A percentile compares a stretch with the other conserved stretches of the same genome.
phyloP scores from a whole-genome alignment of 768 basidiomycete genomes.

The Leccinum variicolor region DNA sequence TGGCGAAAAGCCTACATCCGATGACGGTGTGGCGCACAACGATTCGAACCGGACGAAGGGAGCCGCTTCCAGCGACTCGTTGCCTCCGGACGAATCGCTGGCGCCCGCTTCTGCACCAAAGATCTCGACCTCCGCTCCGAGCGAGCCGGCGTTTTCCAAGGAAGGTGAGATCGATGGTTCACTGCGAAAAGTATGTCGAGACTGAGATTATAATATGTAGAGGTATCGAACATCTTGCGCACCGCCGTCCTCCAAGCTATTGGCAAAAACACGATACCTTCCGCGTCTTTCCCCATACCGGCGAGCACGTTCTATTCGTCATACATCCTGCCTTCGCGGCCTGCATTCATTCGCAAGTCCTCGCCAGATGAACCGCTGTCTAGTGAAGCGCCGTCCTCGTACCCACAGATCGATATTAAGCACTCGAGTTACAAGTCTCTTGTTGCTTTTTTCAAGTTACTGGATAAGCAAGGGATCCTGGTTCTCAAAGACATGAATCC shows the following conservation, averaged over 20 bases:
- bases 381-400: constrained; percentile 26
- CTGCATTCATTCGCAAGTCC: constrained; percentile 44
- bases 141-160: constrained; percentile 19
- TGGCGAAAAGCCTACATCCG: constrained; percentile 7
- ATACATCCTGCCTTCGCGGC: constrained; percentile 77
- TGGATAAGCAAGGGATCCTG: constrained; percentile 71
- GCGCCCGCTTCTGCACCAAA: constrained; percentile 2
- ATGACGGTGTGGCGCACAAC: not conserved
- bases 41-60: constrained; percentile 26
- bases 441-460: constrained; percentile 71
- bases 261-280: constrained; percentile 40
- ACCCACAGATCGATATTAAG: constrained; percentile 64
- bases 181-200: not conserved
- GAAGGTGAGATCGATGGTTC: constrained; percentile 22
- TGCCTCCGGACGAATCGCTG: constrained; percentile 9
- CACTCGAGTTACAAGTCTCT: constrained; percentile 79
- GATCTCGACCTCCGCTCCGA: constrained; percentile 6
- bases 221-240: constrained; percentile 45
- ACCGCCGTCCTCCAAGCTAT: constrained; percentile 67
- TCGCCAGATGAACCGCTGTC: constrained; percentile 10
- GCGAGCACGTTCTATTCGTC: constrained; percentile 74
- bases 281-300: constrained; percentile 67
- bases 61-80: constrained; percentile 1
- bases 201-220: constrained; percentile 9
- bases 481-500: constrained; percentile 60